Conservation (phyloP, 1,284 basidiomycete species). For the Ceratobasidium sp. region DNA sequence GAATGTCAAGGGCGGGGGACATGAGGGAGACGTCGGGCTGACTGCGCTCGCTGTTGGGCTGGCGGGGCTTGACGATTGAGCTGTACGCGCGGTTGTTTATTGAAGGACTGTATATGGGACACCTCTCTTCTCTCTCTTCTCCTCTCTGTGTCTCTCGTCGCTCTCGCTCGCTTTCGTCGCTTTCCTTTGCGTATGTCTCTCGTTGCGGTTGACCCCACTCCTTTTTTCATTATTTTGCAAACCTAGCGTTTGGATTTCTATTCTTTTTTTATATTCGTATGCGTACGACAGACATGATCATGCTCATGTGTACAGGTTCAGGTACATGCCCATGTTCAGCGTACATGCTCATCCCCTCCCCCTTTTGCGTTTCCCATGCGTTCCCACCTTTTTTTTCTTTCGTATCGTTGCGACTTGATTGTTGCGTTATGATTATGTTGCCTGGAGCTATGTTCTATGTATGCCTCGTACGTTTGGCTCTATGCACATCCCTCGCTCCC, state of each 20-base stretch:
- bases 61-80: constrained; percentile 38
- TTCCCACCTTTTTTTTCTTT: too few relatives aligned
- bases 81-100: not conserved
- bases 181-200: constrained; percentile 1
- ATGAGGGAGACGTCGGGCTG: not conserved
- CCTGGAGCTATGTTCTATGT: too few relatives aligned
- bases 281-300: constrained; percentile 42
- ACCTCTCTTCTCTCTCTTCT: not conserved
- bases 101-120: not conserved
- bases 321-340: constrained; percentile 18
- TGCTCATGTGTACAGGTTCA: constrained; percentile 18
- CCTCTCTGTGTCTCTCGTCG: constrained; percentile 3
- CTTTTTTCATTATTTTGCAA: constrained; percentile 2
- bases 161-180: constrained; percentile 16
- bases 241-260: constrained; percentile 22
- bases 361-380: not conserved
- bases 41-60: constrained; percentile 34
- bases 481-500: too few relatives aligned
- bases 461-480: too few relatives aligned
- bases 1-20: constrained; percentile 9
- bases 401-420: too few relatives aligned
- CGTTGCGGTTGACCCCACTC: not conserved
- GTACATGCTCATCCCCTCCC: constrained; percentile 21
- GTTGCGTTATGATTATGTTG: too few relatives aligned
- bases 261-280: constrained; percentile 21